These are phyloP conservation scores for Mycena metata DNA, from an alignment of 768 basidiomycete species.

Conservation along the genomic window DNA sequence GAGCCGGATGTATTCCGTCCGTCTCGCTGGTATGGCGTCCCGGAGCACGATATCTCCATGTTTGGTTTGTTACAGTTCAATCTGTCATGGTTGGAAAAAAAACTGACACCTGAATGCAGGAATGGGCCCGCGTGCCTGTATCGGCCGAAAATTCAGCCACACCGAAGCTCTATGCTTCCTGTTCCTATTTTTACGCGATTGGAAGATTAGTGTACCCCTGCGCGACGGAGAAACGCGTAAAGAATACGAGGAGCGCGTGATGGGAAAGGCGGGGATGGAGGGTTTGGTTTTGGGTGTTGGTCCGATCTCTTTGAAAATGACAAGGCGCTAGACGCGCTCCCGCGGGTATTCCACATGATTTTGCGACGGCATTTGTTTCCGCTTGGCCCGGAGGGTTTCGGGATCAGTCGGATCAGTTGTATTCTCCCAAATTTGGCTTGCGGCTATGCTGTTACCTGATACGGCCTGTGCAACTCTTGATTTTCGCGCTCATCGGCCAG, in stretches of 20 bases:
- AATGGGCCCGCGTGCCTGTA: slow-evolving; percentile 21
- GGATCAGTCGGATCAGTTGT: too few species aligned
- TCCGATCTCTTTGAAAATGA: not conserved
- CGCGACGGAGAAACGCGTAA: not conserved
- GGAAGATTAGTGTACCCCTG: slow-evolving; percentile 10
- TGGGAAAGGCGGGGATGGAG: slow-evolving; percentile 14
- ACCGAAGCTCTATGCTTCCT: slow-evolving; percentile 19
- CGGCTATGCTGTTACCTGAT: too few species aligned
- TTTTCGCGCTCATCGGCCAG: too few species aligned
- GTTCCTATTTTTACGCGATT: slow-evolving; percentile 18
- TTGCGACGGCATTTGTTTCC: too few species aligned
- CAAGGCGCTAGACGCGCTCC: not conserved
- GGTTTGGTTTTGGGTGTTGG: slow-evolving; percentile 3
- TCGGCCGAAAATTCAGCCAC: slow-evolving; percentile 20
- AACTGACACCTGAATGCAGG: not conserved
- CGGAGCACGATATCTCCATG: slow-evolving; percentile 17
- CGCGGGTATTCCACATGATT: too few species aligned
- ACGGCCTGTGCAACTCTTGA: too few species aligned
- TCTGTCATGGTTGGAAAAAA: not conserved
- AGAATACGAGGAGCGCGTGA: slow-evolving; percentile 17
- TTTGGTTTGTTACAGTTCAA: slow-evolving; percentile 1
- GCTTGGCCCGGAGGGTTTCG: too few species aligned
- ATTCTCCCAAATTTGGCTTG: too few species aligned
- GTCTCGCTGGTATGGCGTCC: not conserved
- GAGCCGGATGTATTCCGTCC: slow-evolving; percentile 11